Conservation (phyloP, 805 yeast genomes). For the Komagataella kurtzmanii region DNA sequence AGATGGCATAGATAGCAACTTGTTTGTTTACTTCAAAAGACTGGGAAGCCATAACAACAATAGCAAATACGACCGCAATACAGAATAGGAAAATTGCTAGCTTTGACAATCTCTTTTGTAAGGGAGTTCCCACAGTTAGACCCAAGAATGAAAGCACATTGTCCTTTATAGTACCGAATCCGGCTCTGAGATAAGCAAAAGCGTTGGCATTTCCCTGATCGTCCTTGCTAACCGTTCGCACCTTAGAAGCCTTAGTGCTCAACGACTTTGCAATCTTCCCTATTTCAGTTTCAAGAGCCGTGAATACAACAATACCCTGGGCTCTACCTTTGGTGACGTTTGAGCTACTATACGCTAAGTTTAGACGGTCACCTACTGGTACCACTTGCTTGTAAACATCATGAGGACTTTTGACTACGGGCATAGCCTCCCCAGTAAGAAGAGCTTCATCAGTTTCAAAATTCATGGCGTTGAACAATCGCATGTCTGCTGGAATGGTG, state of each 20-base stretch:
- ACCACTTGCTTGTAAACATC: constrained; percentile 24
- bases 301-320: constrained; percentile 48
- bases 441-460: constrained; percentile 78
- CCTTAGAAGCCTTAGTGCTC: constrained; percentile 23
- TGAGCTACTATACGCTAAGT: constrained; percentile 60
- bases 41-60: constrained; percentile 80
- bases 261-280: constrained; percentile 60
- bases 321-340: constrained; percentile 68
- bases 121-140: constrained; percentile 67
- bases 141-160: constrained; percentile 62
- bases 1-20: constrained; percentile 81
- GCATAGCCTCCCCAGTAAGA: constrained; percentile 80
- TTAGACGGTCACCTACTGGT: constrained; percentile 64
- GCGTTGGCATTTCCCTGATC: constrained; percentile 27
- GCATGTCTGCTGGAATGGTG: constrained; percentile 62
- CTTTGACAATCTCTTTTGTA: constrained; percentile 63
- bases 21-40: constrained; percentile 59
- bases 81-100: constrained; percentile 60
- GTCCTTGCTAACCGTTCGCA: constrained; percentile 26
- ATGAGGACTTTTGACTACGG: constrained; percentile 42
- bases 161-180: constrained; percentile 33
- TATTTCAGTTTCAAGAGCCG: constrained; percentile 64
- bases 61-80: constrained; percentile 76
- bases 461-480: constrained; percentile 43
- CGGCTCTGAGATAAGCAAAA: constrained; percentile 32